Percentiles rank a stretch among this genome's conserved stretches.
phyloP scores from a whole-genome alignment of 2,329 filamentous ascomycete genomes.

The Dendrostoma leiphaemia region DNA sequence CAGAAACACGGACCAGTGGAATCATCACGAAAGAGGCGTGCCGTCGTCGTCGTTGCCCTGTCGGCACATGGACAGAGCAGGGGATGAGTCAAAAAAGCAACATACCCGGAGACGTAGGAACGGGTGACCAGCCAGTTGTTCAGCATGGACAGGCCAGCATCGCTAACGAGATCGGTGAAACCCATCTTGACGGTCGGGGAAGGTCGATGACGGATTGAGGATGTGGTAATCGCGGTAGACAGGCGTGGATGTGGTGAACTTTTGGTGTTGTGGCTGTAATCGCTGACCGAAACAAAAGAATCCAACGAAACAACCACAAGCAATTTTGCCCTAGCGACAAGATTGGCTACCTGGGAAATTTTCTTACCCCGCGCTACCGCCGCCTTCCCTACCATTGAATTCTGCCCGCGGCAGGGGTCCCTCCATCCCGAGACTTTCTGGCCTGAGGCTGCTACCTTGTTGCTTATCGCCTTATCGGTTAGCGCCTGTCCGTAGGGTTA shows the following conservation, averaged over 20 bases:
- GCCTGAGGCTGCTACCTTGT: conserved; percentile 11
- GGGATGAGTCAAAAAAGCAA: conserved; percentile 23
- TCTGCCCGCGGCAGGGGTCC: not conserved
- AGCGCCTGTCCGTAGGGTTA: not conserved
- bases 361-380: conserved; percentile 18
- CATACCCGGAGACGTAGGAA: conserved; percentile 77
- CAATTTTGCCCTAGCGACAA: not conserved
- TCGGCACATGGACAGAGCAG: not conserved
- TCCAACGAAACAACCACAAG: too few species aligned
- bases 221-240: not conserved
- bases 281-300: conserved; percentile 14
- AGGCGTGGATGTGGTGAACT: not conserved
- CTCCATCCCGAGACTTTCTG: not conserved
- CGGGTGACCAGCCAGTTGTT: conserved; percentile 66
- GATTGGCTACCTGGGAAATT: conserved; percentile 15
- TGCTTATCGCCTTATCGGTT: not conserved
- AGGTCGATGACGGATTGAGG: not conserved
- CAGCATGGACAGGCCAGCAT: conserved; percentile 42
- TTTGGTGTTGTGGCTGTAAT: conserved; percentile 11
- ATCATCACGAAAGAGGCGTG: conserved; percentile 58
- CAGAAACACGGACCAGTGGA: conserved; percentile 83
- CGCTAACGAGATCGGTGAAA: conserved; percentile 29
- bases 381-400: not conserved
- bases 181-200: conserved; percentile 21
- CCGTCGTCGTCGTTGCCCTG: not conserved